Evolutionary conservation across 192 early-diverging fungal species (phyloP).

Genomic region (Oehlia diaphana): DNA sequence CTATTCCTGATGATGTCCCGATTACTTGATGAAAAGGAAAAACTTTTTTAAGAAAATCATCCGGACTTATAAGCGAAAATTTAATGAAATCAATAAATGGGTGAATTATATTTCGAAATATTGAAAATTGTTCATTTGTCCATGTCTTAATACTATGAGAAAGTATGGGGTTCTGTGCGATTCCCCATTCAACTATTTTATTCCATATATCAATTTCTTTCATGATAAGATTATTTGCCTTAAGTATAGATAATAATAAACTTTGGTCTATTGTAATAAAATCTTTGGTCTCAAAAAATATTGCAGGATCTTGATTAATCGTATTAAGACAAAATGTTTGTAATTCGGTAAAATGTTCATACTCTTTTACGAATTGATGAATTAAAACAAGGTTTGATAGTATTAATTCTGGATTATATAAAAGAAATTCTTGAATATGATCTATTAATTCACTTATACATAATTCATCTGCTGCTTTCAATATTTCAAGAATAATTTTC

Average conservation of each 20-base stretch:
- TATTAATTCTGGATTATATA: neutral
- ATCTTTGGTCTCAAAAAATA: neutral
- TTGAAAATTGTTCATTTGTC: neutral
- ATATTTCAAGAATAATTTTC: neutral
- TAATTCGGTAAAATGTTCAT: neutral
- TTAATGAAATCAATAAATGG: neutral
- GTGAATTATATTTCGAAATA: neutral
- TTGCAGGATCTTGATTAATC: neutral
- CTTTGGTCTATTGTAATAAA: neutral
- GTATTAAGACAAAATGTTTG: neutral
- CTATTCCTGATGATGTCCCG: neutral
- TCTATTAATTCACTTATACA: neutral
- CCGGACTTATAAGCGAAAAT: neutral
- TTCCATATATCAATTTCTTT: constrained; percentile 11
- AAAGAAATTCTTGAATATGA: neutral
- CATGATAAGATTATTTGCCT: neutral
- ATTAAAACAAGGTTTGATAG: neutral
- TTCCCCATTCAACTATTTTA: constrained; percentile 13
- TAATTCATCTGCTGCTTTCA: constrained; percentile 1
- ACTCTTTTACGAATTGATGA: neutral
- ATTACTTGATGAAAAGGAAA: neutral
- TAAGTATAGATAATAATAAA: neutral
- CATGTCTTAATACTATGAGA: neutral
- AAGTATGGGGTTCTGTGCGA: neutral
- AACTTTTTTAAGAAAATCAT: neutral